phyloP scores from a whole-genome alignment of 768 basidiomycete species.

The Termitomyces sp. region DNA sequence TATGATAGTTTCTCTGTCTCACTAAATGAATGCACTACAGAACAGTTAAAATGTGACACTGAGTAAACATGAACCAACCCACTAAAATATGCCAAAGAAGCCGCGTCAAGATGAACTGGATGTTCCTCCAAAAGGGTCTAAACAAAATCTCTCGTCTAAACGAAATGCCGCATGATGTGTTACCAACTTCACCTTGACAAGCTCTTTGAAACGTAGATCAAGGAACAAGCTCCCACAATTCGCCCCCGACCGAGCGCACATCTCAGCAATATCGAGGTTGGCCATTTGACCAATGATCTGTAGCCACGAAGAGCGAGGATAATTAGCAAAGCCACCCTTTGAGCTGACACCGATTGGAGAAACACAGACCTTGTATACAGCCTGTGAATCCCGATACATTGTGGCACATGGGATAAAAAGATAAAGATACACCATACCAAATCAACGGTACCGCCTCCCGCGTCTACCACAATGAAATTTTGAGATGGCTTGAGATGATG shows the following conservation, averaged over 20 bases:
- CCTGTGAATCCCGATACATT: conserved; percentile 21
- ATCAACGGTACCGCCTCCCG: conserved; percentile 76
- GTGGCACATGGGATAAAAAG: conserved; percentile 16
- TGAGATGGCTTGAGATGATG: conserved; percentile 77
- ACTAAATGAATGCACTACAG: conserved; percentile 74
- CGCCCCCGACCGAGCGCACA: conserved; percentile 81
- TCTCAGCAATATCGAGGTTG: conserved; percentile 87
- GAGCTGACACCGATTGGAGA: neutral
- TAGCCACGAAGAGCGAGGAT: conserved; percentile 16
- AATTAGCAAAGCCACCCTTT: neutral
- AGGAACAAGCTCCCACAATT: conserved; percentile 87
- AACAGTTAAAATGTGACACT: neutral
- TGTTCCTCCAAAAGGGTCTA: conserved; percentile 68
- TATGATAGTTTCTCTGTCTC: conserved; percentile 85
- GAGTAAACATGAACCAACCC: conserved; percentile 14
- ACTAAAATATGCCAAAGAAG: conserved; percentile 81
- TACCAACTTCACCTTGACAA: conserved; percentile 48
- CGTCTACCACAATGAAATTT: conserved; percentile 90
- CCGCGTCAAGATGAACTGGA: conserved; percentile 76
- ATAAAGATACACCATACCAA: conserved; percentile 14
- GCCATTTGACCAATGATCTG: conserved; percentile 74
- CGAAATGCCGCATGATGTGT: neutral
- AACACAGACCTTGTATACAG: conserved; percentile 50
- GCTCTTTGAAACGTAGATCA: conserved; percentile 79
- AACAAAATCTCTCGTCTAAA: neutral